Base-by-base conservation (phyloP, 345 rosid species). In the Ailanthus altissimus region DNA sequence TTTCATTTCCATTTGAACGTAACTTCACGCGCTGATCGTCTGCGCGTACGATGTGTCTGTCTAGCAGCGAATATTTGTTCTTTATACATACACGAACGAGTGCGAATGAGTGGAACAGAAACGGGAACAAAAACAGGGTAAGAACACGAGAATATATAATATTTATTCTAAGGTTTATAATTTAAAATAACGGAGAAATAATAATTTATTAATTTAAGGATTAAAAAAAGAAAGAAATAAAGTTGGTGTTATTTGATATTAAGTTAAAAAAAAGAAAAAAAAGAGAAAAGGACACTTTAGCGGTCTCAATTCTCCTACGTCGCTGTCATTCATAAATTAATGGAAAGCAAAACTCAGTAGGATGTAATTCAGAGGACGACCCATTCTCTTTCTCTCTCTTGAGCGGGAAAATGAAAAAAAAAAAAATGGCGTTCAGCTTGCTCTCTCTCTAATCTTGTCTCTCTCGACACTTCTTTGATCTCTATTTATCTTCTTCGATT, bases 321-420 rank as follows among this genome's bases (percentile, higher is more conserved):
- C 87, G 63, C 85, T 83, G 80, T 88, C 90, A 83, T 84, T 85
- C 86, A 82, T 83, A 77, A 77, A 83, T 74, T 72, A 74, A 75
- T 83, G 81, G 80, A 77, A 82, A 80, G 70, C 57, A 83, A n/a
- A n/a, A 25, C 60, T 6, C 26, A 3, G 69, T 64, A 18, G 28
- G 28, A 64, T 64, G 69, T n/a, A 8, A 21, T 64, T n/a, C 1
- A 64, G 47, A n/a, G 38, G 68, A 40, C 18, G 20, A 25, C 10
- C 45, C 43, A 46, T 20, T 20, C 60, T 40, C 74, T 57, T 57
- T 42, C 79, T 54, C 59, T 45, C 67, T 51, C 21, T 26, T 10
- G 70, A 79, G 85, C 85, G 88, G 83, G 84, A 83, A 83, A 84
- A 73, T 57, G 75, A 71, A 74, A 72, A 72, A 49, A 43, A 58